Percentiles rank a stretch among this genome's conserved stretches.
Conservation (phyloP, 1,284 basidiomycete genomes). For the Omphalotus olearius region DNA sequence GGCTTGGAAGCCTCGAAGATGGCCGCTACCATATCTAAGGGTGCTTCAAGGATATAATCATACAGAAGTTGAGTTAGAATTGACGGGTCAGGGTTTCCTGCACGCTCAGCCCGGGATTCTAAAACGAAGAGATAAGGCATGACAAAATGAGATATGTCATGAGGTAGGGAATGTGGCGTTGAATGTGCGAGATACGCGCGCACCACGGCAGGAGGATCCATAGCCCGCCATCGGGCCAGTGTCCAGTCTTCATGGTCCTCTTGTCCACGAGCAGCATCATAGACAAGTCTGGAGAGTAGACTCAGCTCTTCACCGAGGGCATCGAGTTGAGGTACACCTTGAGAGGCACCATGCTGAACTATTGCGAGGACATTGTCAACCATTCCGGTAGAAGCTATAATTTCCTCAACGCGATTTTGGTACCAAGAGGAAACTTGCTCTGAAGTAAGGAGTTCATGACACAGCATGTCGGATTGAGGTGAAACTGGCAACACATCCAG, state of each 20-base stretch:
- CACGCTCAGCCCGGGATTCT: conserved; percentile 79
- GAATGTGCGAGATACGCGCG: conserved; percentile 74
- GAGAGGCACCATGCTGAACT: conserved; percentile 82
- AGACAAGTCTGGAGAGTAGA: conserved; percentile 79
- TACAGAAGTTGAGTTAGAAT: conserved; percentile 66
- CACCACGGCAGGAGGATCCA: conserved; percentile 64
- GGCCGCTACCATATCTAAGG: conserved; percentile 64
- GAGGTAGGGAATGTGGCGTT: conserved; percentile 58
- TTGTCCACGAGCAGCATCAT: conserved; percentile 59
- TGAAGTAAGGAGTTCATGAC: conserved; percentile 25
- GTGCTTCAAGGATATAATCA: conserved; percentile 69
- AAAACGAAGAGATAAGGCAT: conserved; percentile 90
- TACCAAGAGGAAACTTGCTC: conserved; percentile 73
- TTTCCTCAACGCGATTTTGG: conserved; percentile 50
- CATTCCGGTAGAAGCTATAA: conserved; percentile 69
- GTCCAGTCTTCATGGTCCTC: conserved; percentile 61
- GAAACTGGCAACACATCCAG: not conserved
- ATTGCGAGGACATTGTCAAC: conserved; percentile 75
- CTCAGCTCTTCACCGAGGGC: conserved; percentile 87
- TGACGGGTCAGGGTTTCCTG: conserved; percentile 62
- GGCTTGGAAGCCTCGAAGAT: conserved; percentile 90
- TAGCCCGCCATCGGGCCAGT: conserved; percentile 63
- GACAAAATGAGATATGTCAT: conserved; percentile 73
- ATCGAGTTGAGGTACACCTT: conserved; percentile 76
- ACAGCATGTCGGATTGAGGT: conserved; percentile 10